These are phyloP conservation scores for Acer saccharum DNA, from an alignment of 345 rosid species.

Conservation along the genomic window DNA sequence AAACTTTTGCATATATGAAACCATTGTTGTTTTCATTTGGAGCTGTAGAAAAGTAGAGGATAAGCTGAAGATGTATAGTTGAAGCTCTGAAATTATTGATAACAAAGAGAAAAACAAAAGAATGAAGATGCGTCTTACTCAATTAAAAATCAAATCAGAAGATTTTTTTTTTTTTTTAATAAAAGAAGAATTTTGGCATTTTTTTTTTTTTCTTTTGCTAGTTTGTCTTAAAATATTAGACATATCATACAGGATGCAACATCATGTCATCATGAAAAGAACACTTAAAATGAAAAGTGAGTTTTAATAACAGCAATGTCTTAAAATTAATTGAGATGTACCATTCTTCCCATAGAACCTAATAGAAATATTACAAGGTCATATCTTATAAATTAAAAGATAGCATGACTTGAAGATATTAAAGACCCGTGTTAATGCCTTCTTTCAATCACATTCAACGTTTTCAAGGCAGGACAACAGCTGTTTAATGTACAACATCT, in stretches of 20 bases:
- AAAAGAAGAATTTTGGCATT: not conserved
- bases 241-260: not conserved
- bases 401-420: not conserved
- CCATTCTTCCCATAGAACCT: not conserved
- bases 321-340: not conserved
- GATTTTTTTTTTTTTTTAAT: not conserved
- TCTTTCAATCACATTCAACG: not conserved
- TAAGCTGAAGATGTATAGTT: constrained; percentile 15
- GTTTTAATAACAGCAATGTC: not conserved
- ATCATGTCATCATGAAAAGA: not conserved
- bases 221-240: not conserved
- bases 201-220: not conserved
- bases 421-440: not conserved
- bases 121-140: constrained; percentile 9
- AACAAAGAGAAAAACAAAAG: constrained; percentile 5
- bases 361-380: not conserved
- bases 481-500: not conserved
- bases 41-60: constrained; percentile 41
- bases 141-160: constrained; percentile 16
- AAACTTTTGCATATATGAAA: constrained; percentile 89
- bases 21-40: constrained; percentile 59
- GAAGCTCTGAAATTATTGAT: not conserved
- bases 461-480: not conserved
- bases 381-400: not conserved
- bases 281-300: not conserved